phyloP scores from a whole-genome alignment of 495 filamentous ascomycete species.

The Extremus antarcticus region DNA sequence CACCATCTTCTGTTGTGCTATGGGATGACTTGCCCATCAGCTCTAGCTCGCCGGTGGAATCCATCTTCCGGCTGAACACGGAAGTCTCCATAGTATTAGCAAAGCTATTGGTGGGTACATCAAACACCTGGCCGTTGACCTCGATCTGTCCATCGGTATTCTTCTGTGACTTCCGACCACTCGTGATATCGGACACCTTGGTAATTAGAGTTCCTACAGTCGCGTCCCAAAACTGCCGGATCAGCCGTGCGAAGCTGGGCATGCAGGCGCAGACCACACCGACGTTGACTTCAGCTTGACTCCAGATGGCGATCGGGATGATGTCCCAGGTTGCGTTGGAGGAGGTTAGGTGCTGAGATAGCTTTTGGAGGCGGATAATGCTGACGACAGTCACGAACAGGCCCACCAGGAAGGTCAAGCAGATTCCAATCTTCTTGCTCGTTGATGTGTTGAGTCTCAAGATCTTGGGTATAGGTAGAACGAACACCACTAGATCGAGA shows the following conservation, averaged over 20 bases:
- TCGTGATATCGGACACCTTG: neutral
- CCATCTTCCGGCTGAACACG: neutral
- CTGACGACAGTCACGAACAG: conserved; percentile 37
- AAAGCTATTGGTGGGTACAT: neutral
- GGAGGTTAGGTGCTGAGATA: conserved; percentile 25
- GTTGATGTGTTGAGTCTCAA: conserved; percentile 33
- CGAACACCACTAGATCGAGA: conserved; percentile 22
- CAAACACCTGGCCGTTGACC: neutral
- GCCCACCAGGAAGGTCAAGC: conserved; percentile 44
- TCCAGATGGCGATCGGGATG: conserved; percentile 25
- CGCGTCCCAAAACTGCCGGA: conserved; percentile 1
- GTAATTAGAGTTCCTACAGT: neutral
- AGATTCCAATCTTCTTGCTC: conserved; percentile 40
- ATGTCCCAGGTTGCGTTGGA: conserved; percentile 24
- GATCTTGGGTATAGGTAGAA: conserved; percentile 36
- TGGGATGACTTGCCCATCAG: neutral
- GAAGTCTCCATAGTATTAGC: neutral
- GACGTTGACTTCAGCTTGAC: conserved; percentile 26
- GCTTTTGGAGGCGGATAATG: conserved; percentile 31
- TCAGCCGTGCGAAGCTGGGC: conserved; percentile 17
- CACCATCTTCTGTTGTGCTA: neutral
- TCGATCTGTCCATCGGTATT: neutral
- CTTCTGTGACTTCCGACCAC: neutral
- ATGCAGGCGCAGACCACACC: conserved; percentile 31
- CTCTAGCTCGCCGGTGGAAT: neutral